Base-by-base conservation (phyloP, 176 grass and related monocot genomes). In the Zea mays region DNA sequence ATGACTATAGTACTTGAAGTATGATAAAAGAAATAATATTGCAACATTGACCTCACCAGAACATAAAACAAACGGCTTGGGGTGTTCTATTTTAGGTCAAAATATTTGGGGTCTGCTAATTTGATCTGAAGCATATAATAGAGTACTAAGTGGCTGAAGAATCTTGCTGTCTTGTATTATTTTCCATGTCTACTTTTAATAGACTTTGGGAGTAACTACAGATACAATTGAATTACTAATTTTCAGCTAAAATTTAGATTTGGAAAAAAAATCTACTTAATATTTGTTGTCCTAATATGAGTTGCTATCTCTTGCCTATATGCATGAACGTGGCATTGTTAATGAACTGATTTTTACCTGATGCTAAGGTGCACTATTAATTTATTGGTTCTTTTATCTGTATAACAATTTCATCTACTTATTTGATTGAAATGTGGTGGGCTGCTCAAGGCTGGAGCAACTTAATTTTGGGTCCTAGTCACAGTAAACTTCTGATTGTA, bases 381-480 rank as follows among this genome's bases (percentile, higher is more conserved):
- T 75, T 37, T 46, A 43, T 52, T 76, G 9, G 51, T 72, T 48
- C 8, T 57, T 64, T 77, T 77, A 37, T 62, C 44, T 76, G 20
- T 54, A 49, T 79, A 74, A 74, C 11, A 69, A 38, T 77, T 20
- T 27, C 48, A 40, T 87, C 19, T 12, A 27, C n/a, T 78, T 74
- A 27, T 27, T 27, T 67, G 11, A 51, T 68, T 61, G 36, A 15
- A 74, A 35, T 67, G 11, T 72, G 34, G 41, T 72, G 4, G 33
- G 14, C 19, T 59, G 17, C 11, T 5, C 51, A 40, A 72, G 3
- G 7, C 56, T 3, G 0, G 4, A 44, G 17, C 40, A 77, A 34
- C 34, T 70, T 86, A 17, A 65, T 84, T 62, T 65, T 71, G 46
- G 45, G 76, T 84, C 12, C 56, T 33, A 43, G 50, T 42, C 4